Evolutionary conservation across 2,329 filamentous ascomycete species (phyloP).

Genomic region (Neofusicoccum sp.): DNA sequence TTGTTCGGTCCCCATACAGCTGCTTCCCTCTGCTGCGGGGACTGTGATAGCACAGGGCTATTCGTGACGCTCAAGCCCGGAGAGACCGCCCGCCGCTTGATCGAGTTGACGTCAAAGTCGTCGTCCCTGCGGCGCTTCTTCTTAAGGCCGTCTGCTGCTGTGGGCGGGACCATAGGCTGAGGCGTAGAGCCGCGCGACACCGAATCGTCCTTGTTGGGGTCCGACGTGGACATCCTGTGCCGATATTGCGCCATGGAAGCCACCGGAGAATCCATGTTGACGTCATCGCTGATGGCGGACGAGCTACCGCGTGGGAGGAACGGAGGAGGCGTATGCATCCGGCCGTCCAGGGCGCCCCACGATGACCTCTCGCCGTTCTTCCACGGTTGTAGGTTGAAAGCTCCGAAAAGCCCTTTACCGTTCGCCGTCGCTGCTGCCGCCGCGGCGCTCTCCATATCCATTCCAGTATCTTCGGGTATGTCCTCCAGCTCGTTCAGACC

Average conservation of each 20-base stretch:
- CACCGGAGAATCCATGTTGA: conserved; percentile 70
- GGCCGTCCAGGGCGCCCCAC: conserved; percentile 79
- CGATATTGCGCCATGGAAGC: conserved; percentile 22
- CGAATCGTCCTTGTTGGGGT: conserved; percentile 10
- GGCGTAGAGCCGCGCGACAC: conserved; percentile 41
- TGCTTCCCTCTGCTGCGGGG: conserved; percentile 73
- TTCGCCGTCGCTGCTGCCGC: conserved; percentile 36
- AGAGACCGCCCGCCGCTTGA: conserved; percentile 90
- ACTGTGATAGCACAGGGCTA: conserved; percentile 80
- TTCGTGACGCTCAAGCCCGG: conserved; percentile 90
- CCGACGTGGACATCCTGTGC: conserved; percentile 29
- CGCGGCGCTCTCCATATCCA: conserved; percentile 42
- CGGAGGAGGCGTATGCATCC: conserved; percentile 62
- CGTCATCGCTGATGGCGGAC: conserved; percentile 64
- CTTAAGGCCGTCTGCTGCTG: conserved; percentile 45
- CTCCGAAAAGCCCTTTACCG: conserved; percentile 57
- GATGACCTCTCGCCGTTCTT: conserved; percentile 71
- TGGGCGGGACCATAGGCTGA: conserved; percentile 39
- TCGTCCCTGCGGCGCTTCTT: conserved; percentile 84
- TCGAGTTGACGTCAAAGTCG: conserved; percentile 82
- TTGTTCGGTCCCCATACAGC: conserved; percentile 70
- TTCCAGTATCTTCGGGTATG: conserved; percentile 69
- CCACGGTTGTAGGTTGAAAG: conserved; percentile 74
- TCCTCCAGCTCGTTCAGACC: conserved; percentile 67
- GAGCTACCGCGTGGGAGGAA: conserved; percentile 60